Evolutionary conservation across 1,284 basidiomycete genomes (phyloP).

Genomic region (Sparassis latifolia): DNA sequence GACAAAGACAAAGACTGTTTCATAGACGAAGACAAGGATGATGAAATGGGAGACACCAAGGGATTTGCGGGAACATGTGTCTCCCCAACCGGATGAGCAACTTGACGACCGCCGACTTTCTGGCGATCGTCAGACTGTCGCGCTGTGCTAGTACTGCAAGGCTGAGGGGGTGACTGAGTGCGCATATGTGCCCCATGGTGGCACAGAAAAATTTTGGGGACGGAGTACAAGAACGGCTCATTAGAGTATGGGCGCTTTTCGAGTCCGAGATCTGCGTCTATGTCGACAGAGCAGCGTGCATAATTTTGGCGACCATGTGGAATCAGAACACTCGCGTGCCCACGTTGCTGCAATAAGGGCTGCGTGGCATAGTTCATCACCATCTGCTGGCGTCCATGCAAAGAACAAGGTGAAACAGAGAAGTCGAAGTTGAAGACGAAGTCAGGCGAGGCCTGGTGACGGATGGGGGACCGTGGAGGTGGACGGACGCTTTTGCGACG

Average conservation of each 20-base stretch:
- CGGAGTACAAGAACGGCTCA: conserved; percentile 11
- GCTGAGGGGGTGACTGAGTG: not conserved
- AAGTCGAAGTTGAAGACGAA: conserved; percentile 15
- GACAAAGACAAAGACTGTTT: too few species aligned
- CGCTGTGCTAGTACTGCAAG: not conserved
- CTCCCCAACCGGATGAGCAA: too few species aligned
- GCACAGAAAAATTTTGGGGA: conserved; percentile 3
- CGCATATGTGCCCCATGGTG: not conserved
- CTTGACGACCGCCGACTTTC: too few species aligned
- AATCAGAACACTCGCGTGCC: conserved; percentile 1
- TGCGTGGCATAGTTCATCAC: conserved; percentile 2
- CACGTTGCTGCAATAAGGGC: conserved; percentile 11
- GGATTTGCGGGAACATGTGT: too few species aligned
- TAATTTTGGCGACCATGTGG: too few species aligned
- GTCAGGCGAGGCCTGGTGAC: conserved; percentile 9
- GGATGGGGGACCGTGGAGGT: conserved; percentile 11
- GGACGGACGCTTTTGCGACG: conserved; percentile 10
- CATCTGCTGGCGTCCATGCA: conserved; percentile 2
- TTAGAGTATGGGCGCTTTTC: conserved; percentile 4
- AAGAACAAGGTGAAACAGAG: conserved; percentile 13
- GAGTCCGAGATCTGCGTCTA: too few species aligned
- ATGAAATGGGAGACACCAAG: too few species aligned
- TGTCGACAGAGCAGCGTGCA: too few species aligned
- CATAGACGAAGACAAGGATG: too few species aligned
- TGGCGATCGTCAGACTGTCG: too few species aligned